A percentile compares a stretch with the other conserved stretches of the same genome.
phyloP scores from a whole-genome alignment of 140 eudicot genomes.

The Flaveria floridana region DNA sequence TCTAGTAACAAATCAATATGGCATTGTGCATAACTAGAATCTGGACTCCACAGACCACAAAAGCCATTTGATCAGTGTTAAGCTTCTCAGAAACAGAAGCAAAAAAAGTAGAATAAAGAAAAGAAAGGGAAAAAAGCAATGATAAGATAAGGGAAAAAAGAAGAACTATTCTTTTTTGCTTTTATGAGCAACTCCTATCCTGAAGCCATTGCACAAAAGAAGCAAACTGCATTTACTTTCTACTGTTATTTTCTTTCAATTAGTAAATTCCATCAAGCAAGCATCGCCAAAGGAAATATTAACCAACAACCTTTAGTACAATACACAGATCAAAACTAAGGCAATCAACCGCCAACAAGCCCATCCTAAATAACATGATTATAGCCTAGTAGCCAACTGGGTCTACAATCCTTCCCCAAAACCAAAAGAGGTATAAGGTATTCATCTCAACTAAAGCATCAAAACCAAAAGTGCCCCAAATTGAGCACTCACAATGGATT shows the following conservation, averaged over 20 bases:
- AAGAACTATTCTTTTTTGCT: slow-evolving; percentile 25
- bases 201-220: slow-evolving; percentile 15
- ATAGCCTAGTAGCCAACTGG: neutral
- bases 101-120: slow-evolving; percentile 25
- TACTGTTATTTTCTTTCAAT: slow-evolving; percentile 14
- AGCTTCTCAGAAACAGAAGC: slow-evolving; percentile 7
- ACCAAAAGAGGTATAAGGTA: neutral
- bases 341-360: neutral
- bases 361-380: neutral
- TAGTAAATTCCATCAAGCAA: slow-evolving; percentile 25
- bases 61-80: neutral
- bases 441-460: neutral
- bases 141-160: slow-evolving; percentile 11
- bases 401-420: neutral
- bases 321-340: neutral
- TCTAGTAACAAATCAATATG: neutral
- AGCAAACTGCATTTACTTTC: slow-evolving; percentile 17
- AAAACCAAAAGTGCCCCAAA: neutral
- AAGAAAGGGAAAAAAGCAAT: neutral
- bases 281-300: neutral
- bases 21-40: neutral
- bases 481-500: neutral
- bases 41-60: neutral
- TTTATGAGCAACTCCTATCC: slow-evolving; percentile 19
- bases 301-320: slow-evolving; percentile 16